Evolutionary conservation across 1,139 yeast species (phyloP), one percentile per base, ranked within the genome.

Genomic region (Candida sanyaensis): DNA sequence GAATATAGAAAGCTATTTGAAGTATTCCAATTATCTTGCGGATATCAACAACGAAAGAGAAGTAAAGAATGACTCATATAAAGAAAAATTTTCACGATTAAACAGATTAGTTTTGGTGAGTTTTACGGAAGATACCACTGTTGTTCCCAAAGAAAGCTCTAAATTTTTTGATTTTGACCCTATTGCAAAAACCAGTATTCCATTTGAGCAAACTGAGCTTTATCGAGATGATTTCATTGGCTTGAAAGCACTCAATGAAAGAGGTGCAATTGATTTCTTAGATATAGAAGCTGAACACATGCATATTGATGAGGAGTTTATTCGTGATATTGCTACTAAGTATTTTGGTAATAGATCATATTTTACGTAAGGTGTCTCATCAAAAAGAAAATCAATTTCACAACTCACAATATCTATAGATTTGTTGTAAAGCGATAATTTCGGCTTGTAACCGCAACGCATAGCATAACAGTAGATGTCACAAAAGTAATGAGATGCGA

Each of bases 101-200:
- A 73, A 81, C 26, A 74, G 71, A 43, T 66, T 88, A 38, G 88
- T 86, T 0, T 66, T 88, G 74, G 68, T 86, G 1, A 66, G 73
- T 64, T 88, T 88, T 55, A 64, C 67, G 1, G 67, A 80, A 45
- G 96, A 88, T 62, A 77, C 78, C 13, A 85, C 88, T 0, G 69
- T 88, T 11, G 83, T 84, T 1, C 96, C 96, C 1, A 84, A 82
- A 59, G 87, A 85, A 48, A 81, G 86, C 50, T 83, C 92, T 0
- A 80, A 81, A 79, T 85, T 87, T 58, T 75, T 68, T 43, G 93
- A 86, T 55, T 58, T 70, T 24, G 83, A 84, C 56, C 60, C 67
- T 1, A 55, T 55, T 1, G 64, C 77, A 0, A 84, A 81, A 0
- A 57, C 61, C 0, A 50, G 69, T 0, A 67, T 83, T 9, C 76